Evolutionary conservation across 495 filamentous ascomycete genomes (phyloP), one percentile per base, ranked within the genome.

Genomic region (Podospora comata): DNA sequence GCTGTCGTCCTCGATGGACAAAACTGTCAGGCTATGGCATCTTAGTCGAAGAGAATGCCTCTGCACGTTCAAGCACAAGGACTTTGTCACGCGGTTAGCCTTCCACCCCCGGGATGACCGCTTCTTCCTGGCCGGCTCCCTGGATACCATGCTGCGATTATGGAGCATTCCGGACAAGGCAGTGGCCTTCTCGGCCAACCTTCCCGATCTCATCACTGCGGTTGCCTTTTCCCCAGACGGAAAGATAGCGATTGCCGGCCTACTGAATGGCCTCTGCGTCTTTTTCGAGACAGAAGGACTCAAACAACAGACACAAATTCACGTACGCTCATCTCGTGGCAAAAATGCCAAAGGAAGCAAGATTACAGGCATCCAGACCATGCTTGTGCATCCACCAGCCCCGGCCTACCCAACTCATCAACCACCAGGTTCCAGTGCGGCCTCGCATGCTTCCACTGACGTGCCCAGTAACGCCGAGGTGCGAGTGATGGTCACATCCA

Each of bases 111-210:
- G 85, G 1, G 95, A 99, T 79, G 95, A 99, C 75, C 89, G 95
- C 0, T 99, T 98, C 81, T 99, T 98, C 75, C 82, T 99, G 13
- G 95, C 95, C 7, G 95, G 95, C 4, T 97, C 92, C 11, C 82
- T 98, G 32, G 95, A 99, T 76, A 92, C 89, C n/a, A 94, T 93
- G 74, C 77, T 99, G 60, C 85, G 95, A 34, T 79, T 99, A 13
- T 99, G 95, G 95, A 97, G 92, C 69, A 99, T 99, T 65, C 95
- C 95, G 0, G 95, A 99, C 74, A 97, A 97, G 77, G 89, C 86
- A 60, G 92, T 99, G 19, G 94, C 94, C 0, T 99, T 88, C 77
- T 92, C 90, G 78, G 91, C 84, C 27, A 88, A 91, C 63, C 80
- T 94, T 2, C 90, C 92, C 0, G 95, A 97, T 70, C 88, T 96